A percentile compares a stretch with the other conserved stretches of the same genome.
phyloP scores from a whole-genome alignment of 164 flowering plant species.

The Liquidambar formosana region DNA sequence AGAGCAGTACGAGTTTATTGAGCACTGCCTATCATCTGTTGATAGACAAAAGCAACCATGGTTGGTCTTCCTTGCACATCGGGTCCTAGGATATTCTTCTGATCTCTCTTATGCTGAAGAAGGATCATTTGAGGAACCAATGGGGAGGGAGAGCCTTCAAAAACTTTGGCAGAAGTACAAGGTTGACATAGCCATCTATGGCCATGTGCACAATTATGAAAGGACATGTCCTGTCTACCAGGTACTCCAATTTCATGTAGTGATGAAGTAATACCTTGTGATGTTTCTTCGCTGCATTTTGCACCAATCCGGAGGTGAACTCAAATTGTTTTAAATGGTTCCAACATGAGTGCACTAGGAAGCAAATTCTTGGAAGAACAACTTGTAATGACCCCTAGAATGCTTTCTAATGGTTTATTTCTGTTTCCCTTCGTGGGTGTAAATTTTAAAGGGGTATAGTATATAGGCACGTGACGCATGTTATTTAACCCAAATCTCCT shows the following conservation, averaged over 20 bases:
- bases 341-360: not conserved
- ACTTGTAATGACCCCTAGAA: not conserved
- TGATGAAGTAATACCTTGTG: not conserved
- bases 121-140: slow-evolving; percentile 90
- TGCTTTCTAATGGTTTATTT: not conserved
- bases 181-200: slow-evolving; percentile 87
- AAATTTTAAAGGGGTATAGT: no score
- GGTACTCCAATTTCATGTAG: slow-evolving; percentile 38
- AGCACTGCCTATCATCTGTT: slow-evolving; percentile 77
- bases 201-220: slow-evolving; percentile 91
- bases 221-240: slow-evolving; percentile 92
- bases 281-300: not conserved
- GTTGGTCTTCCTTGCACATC: slow-evolving; percentile 91
- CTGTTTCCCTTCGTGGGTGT: no score
- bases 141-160: slow-evolving; percentile 91
- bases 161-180: slow-evolving; percentile 94
- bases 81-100: slow-evolving; percentile 93
- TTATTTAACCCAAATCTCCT: no score
- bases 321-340: not conserved
- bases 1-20: slow-evolving; percentile 84
- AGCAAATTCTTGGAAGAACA: not conserved
- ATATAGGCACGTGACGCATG: no score
- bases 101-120: slow-evolving; percentile 45
- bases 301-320: not conserved
- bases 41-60: slow-evolving; percentile 94